Evolutionary conservation across 2,329 filamentous ascomycete genomes (phyloP), one percentile per base, ranked within the genome.

Genomic region (Neopestalotiopsis rosae): DNA sequence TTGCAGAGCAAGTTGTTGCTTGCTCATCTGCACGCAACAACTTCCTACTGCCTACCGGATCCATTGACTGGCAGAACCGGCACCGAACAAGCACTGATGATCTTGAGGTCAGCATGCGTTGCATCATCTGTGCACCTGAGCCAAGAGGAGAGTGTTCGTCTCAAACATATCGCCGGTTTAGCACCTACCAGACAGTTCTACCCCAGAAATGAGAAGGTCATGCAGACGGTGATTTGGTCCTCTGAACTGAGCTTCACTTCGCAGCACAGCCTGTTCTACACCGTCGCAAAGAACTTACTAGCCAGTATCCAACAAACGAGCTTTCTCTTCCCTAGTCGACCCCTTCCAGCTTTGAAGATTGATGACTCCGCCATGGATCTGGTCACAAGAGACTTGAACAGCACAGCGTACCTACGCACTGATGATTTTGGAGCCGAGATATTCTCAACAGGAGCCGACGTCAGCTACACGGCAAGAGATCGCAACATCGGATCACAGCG

Each of bases 21-120:
- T 0, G 79, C 79, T 10, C 85, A 86, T 34, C 75, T 91, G 0
- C 88, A 91, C 70, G 87, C 84, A 0, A 68, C 89, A 0, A 90
- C 88, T 0, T 87, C 87, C 0, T 81, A 83, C 63, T 86, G 81
- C 32, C 75, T 88, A 0, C 83, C 84, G 0, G 88, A 90, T 71
- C 77, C 76, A 0, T 77, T 90, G 0, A 87, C 84, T 0, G 62
- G 72, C 0, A 75, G 77, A 5, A 90, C 87, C 0, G 89, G 89
- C 0, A 88, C 86, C 0, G 88, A 91, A 70, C 76, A 86, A 61
- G 86, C 87, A 0, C 72, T 90, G 0, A 71, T 73, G 0, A 86
- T 88, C 1, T 74, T 91, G 0, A 58, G 69, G 0, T 87, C 85
- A 0, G 86, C 86, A 0, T 80, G 86, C 0, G 76, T 88, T 0